Evolutionary conservation across 345 rosid species (phyloP).

Genomic region (Sisymbrium irio): DNA sequence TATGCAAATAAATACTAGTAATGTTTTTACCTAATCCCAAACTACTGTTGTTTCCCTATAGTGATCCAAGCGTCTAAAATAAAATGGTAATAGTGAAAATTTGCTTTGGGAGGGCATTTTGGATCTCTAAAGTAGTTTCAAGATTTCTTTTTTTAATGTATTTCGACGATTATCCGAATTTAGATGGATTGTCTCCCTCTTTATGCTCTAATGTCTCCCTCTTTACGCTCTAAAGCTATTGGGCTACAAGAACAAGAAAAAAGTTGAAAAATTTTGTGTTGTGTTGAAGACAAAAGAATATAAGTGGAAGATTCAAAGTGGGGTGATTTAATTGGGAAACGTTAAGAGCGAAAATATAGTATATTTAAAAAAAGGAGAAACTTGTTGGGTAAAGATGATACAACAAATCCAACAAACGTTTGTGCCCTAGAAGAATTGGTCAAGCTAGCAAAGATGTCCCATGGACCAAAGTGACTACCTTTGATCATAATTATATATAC

Average conservation of each 20-base stretch:
- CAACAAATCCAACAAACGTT: constrained; percentile 34
- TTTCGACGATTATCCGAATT: not conserved
- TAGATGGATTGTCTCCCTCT: constrained; percentile 24
- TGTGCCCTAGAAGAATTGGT: constrained; percentile 37
- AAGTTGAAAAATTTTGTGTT: constrained; percentile 14
- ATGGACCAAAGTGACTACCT: constrained; percentile 38
- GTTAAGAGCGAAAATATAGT: constrained; percentile 10
- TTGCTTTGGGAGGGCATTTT: not conserved
- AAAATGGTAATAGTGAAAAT: too few species aligned
- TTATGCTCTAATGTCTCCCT: constrained; percentile 13
- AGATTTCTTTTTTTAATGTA: not conserved
- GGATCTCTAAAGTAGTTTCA: not conserved
- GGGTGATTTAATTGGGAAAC: constrained; percentile 27
- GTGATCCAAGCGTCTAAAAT: too few species aligned
- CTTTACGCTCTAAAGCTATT: constrained; percentile 25
- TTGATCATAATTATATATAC: constrained; percentile 29
- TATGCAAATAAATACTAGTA: not conserved
- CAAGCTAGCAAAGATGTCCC: constrained; percentile 36
- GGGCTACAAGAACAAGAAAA: constrained; percentile 27
- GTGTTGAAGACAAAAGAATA: constrained; percentile 36
- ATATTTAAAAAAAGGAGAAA: constrained; percentile 1
- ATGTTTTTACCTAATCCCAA: not conserved
- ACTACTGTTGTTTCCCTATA: not conserved
- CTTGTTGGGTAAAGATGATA: constrained; percentile 39
- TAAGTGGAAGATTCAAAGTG: constrained; percentile 37